Conservation (phyloP, 495 filamentous ascomycete genomes). For the Penicillium manginii region DNA sequence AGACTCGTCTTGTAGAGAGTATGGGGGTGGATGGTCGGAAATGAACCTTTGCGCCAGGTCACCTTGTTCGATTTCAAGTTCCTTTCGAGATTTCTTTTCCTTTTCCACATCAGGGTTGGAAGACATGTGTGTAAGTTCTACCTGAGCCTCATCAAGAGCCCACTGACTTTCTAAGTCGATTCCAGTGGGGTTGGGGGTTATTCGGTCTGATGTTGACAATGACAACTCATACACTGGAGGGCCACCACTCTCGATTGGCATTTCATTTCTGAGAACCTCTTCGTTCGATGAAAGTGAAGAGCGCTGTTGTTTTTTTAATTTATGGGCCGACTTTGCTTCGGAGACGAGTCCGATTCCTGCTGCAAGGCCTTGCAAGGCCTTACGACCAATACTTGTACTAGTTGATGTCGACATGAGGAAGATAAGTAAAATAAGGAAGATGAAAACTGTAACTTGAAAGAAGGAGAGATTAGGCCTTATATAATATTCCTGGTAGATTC, state of each 20-base stretch:
- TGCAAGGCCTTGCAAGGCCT: slow-evolving; percentile 28
- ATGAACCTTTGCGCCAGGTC: not conserved
- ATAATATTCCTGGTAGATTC: too few relatives aligned
- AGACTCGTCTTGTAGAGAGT: not conserved
- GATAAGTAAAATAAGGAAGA: not conserved
- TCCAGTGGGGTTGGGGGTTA: not conserved
- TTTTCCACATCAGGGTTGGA: not conserved
- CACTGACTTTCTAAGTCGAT: slow-evolving; percentile 47
- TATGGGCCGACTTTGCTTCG: slow-evolving; percentile 42
- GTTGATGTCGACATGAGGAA: not conserved
- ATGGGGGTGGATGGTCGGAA: not conserved
- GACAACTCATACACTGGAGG: not conserved
- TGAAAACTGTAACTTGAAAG: not conserved
- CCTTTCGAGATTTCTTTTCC: not conserved
- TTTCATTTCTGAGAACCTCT: not conserved
- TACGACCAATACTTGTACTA: not conserved
- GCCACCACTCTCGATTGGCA: not conserved
- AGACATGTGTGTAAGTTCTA: slow-evolving; percentile 21
- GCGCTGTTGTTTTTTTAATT: slow-evolving; percentile 34
- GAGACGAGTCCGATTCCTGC: slow-evolving; percentile 54
- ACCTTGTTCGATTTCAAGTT: not conserved
- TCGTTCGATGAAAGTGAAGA: slow-evolving; percentile 2
- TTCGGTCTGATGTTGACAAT: not conserved
- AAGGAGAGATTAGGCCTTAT: too few relatives aligned
- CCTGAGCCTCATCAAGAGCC: slow-evolving; percentile 55